These are phyloP conservation scores for Botrytis fragariae DNA, from an alignment of 2,329 filamentous ascomycete genomes.

Conservation along the genomic window DNA sequence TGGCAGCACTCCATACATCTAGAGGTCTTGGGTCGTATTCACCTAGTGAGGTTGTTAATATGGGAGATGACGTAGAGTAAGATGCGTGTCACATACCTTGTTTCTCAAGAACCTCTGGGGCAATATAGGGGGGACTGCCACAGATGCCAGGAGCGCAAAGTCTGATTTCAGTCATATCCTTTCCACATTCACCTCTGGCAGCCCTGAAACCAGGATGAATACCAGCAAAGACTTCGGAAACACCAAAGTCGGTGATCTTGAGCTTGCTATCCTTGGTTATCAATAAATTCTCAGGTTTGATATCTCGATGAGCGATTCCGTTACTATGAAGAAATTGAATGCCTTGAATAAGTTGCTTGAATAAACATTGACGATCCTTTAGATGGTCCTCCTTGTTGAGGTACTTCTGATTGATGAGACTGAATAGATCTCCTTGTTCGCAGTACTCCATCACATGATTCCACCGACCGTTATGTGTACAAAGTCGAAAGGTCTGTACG, in stretches of 20 bases:
- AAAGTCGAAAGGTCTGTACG: slow-evolving; percentile 71
- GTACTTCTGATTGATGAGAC: slow-evolving; percentile 68
- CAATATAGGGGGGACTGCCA: slow-evolving; percentile 82
- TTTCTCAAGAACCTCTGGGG: slow-evolving; percentile 77
- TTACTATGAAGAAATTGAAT: slow-evolving; percentile 78
- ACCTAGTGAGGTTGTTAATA: slow-evolving; percentile 35
- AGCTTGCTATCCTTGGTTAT: slow-evolving; percentile 76
- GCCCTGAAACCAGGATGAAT: slow-evolving; percentile 75
- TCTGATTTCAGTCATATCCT: slow-evolving; percentile 67
- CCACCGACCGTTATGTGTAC: slow-evolving; percentile 72
- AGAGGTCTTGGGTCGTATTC: slow-evolving; percentile 72
- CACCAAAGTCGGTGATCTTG: slow-evolving; percentile 90
- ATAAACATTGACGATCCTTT: slow-evolving; percentile 74
- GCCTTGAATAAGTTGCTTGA: slow-evolving; percentile 84
- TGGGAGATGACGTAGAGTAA: background rate
- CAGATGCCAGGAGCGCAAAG: slow-evolving; percentile 77
- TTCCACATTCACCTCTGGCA: slow-evolving; percentile 69
- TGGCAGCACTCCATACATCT: slow-evolving; percentile 83
- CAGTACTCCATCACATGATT: slow-evolving; percentile 95
- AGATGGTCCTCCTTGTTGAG: slow-evolving; percentile 62
- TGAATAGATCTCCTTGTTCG: slow-evolving; percentile 75
- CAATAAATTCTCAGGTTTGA: slow-evolving; percentile 85
- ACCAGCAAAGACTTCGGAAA: slow-evolving; percentile 81
- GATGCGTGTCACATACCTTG: slow-evolving; percentile 41
- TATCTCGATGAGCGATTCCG: slow-evolving; percentile 85